These are phyloP conservation scores for Jackrogersella minutella DNA, from an alignment of 495 filamentous ascomycete species.

Conservation along the genomic window DNA sequence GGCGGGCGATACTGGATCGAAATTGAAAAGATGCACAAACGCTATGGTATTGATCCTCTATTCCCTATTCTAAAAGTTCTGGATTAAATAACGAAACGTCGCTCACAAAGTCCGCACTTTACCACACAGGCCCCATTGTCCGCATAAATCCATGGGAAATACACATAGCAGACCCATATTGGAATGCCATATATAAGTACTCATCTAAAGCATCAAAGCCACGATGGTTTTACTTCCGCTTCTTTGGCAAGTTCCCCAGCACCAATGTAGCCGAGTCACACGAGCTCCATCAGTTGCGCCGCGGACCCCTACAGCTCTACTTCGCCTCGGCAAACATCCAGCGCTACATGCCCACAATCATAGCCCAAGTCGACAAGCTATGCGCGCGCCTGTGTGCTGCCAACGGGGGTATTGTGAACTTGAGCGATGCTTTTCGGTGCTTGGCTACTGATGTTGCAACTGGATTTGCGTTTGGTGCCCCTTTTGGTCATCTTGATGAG, in stretches of 20 bases:
- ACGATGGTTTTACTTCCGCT: constrained; percentile 48
- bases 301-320: constrained; percentile 43
- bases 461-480: constrained; percentile 44
- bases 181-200: constrained; percentile 43
- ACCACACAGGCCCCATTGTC: constrained; percentile 58
- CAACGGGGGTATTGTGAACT: constrained; percentile 28
- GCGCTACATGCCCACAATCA: constrained; percentile 41
- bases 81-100: no score
- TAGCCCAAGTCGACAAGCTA: constrained; percentile 37
- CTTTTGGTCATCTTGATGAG: constrained; percentile 45
- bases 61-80: not conserved
- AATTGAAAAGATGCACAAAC: constrained; percentile 54
- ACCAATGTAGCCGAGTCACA: constrained; percentile 43
- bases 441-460: constrained; percentile 50
- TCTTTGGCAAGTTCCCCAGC: constrained; percentile 43
- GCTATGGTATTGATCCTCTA: constrained; percentile 49
- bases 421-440: constrained; percentile 46
- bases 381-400: constrained; percentile 29
- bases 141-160: constrained; percentile 61
- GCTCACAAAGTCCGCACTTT: not conserved
- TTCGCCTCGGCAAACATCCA: constrained; percentile 46
- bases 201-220: constrained; percentile 46
- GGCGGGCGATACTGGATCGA: constrained; percentile 48
- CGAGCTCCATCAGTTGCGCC: constrained; percentile 47
- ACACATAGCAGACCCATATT: constrained; percentile 47